Conservation (phyloP, 2,329 filamentous ascomycete species). For the Lasiodiplodia citricola region DNA sequence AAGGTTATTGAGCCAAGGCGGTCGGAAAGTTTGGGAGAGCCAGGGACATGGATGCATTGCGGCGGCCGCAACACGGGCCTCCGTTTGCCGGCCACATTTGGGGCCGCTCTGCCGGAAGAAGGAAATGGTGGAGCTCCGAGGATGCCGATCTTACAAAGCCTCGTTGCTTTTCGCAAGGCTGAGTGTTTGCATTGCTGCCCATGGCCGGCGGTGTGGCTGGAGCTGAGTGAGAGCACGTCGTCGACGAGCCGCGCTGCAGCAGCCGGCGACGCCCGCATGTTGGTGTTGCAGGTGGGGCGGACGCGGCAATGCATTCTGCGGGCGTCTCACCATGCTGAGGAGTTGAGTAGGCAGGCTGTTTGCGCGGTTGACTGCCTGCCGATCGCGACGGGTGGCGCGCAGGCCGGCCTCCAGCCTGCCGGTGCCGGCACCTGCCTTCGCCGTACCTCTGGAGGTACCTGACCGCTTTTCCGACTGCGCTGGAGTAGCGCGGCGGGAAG, state of each 20-base stretch:
- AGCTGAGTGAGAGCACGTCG: slow-evolving; percentile 6
- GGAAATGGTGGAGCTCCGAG: slow-evolving; percentile 7
- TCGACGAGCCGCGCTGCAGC: not conserved
- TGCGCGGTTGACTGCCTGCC: not conserved
- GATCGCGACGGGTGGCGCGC: slow-evolving; percentile 10
- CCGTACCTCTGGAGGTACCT: not conserved
- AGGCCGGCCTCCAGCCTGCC: not conserved
- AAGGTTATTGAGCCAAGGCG: slow-evolving; percentile 18
- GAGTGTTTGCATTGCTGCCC: slow-evolving; percentile 2
- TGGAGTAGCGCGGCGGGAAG: slow-evolving; percentile 3
- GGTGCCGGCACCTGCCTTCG: slow-evolving; percentile 1
- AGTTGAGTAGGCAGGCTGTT: not conserved
- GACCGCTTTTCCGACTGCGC: slow-evolving; percentile 7
- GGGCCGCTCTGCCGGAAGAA: slow-evolving; percentile 1
- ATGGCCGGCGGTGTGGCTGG: not conserved
- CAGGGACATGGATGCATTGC: slow-evolving; percentile 17
- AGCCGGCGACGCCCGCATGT: not conserved
- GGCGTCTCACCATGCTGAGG: slow-evolving; percentile 18
- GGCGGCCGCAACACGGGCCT: not conserved
- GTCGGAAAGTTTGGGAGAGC: slow-evolving; percentile 14
- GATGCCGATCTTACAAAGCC: not conserved
- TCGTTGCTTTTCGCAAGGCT: slow-evolving; percentile 17
- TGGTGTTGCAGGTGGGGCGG: slow-evolving; percentile 6
- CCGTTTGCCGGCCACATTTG: slow-evolving; percentile 12
- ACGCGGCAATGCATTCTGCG: slow-evolving; percentile 10